Evolutionary conservation across 176 grass and related monocot species (phyloP).

Genomic region (Luzula sylvatica): DNA sequence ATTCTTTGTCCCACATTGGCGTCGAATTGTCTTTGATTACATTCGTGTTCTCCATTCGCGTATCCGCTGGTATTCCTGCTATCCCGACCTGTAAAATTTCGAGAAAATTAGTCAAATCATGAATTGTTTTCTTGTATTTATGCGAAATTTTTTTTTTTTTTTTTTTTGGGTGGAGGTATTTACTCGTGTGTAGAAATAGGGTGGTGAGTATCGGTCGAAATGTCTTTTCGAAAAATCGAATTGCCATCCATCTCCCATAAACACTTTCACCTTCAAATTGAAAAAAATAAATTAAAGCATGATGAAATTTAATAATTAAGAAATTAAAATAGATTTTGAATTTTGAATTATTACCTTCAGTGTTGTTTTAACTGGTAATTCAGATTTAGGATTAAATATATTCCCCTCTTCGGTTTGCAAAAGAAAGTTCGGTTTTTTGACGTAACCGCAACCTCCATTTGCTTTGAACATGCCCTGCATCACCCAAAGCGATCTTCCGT

Average conservation of each 20-base stretch:
- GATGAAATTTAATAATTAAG: background rate
- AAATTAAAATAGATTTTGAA: background rate
- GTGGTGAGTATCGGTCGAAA: conserved; percentile 68
- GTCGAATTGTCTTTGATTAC: too few species aligned
- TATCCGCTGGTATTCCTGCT: too few species aligned
- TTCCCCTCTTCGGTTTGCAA: conserved; percentile 18
- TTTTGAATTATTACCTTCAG: conserved; percentile 41
- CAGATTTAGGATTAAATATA: conserved; percentile 37
- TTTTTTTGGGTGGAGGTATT: background rate
- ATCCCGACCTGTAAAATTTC: background rate
- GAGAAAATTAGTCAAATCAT: background rate
- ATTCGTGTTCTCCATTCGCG: too few species aligned
- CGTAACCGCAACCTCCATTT: conserved; percentile 82
- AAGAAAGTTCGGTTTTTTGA: conserved; percentile 72
- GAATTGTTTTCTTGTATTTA: background rate
- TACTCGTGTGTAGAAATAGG: conserved; percentile 73
- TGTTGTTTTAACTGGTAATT: conserved; percentile 31
- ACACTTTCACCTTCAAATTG: conserved; percentile 56
- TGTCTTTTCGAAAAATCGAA: conserved; percentile 53
- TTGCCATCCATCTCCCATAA: conserved; percentile 83
- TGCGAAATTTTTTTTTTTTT: conserved; percentile 4
- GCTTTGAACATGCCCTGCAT: conserved; percentile 78
- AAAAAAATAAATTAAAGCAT: background rate
- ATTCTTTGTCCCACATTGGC: too few species aligned
- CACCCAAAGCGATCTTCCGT: conserved; percentile 70